Evolutionary conservation across 306 rosid species (phyloP).

Genomic region (Vigna radiata): DNA sequence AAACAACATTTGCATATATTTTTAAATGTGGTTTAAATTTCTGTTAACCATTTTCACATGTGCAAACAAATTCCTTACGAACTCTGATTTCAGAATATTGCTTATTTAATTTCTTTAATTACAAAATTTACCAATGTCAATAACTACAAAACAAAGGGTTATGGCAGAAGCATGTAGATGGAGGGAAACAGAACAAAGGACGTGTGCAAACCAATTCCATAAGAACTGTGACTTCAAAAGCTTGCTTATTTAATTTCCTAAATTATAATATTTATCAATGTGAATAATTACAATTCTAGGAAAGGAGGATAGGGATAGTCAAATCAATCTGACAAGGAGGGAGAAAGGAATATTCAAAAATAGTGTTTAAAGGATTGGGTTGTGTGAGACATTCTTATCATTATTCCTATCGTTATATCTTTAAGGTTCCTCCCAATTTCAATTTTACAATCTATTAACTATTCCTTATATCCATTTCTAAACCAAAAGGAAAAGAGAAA

Average conservation of each 20-base stretch:
- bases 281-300: constrained; percentile 25
- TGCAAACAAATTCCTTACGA: not conserved
- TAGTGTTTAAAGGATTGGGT: not conserved
- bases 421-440: constrained; percentile 3
- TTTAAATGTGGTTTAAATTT: not conserved
- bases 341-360: not conserved
- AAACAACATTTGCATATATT: constrained; percentile 3
- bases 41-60: constrained; percentile 9
- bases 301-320: not conserved
- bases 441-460: constrained; percentile 15
- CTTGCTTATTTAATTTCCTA: constrained; percentile 27
- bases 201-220: constrained; percentile 7
- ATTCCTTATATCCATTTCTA: constrained; percentile 34
- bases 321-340: not conserved
- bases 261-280: constrained; percentile 17
- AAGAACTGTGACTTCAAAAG: constrained; percentile 11
- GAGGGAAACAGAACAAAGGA: constrained; percentile 13
- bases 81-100: too few species aligned
- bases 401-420: not conserved
- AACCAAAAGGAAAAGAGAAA: not conserved
- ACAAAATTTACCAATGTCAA: too few species aligned
- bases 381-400: not conserved
- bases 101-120: too few species aligned
- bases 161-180: not conserved
- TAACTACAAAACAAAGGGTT: too few species aligned